Evolutionary conservation across 208 protist genomes (phyloP), one percentile per base, ranked within the genome.

Genomic region (Crithidia acanthocephali): DNA sequence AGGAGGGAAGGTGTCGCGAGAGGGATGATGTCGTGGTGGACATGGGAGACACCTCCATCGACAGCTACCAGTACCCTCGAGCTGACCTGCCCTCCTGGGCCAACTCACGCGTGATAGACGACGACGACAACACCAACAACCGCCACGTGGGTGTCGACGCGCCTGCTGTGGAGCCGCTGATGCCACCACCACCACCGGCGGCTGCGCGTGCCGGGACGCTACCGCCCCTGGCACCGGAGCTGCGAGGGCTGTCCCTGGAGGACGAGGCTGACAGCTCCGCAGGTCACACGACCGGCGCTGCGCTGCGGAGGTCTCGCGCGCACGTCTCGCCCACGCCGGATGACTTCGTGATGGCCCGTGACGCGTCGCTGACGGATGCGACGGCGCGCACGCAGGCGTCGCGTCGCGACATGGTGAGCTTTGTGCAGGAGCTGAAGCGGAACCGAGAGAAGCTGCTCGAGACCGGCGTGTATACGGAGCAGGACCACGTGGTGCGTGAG

Each of bases 361-460:
- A 56, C 59, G 64, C 53, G 2, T 58, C 57, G 32, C 15, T 60
- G 56, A 20, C 37, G 32, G 42, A 59, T 20, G 59, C 55, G 16
- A 56, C 59, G 30, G 35, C 57, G 55, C 57, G 69, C 56, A 30
- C 74, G 23, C 57, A 70, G 42, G 81, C 76, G 6, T 81, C 88
- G 9, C 72, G 84, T 23, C 75, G 62, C 9, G 92, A 97, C 53
- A 95, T 97, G 89, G 13, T 62, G 7, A 62, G 47, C 28, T 97
- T 97, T 82, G 86, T 97, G 23, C 70, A 80, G 28, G 90, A 95
- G 72, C 72, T 97, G 59, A 83, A 86, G 63, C 59, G 80, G 60
- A 97, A 95, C 56, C 84, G 86, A 0, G 72, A 88, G 50, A 88
- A 91, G 74, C 77, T 97, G 40, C 68, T 95, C 13, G 90, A 94